Conservation (phyloP, 2,329 filamentous ascomycete species). For the Fusarium abutilonis region DNA sequence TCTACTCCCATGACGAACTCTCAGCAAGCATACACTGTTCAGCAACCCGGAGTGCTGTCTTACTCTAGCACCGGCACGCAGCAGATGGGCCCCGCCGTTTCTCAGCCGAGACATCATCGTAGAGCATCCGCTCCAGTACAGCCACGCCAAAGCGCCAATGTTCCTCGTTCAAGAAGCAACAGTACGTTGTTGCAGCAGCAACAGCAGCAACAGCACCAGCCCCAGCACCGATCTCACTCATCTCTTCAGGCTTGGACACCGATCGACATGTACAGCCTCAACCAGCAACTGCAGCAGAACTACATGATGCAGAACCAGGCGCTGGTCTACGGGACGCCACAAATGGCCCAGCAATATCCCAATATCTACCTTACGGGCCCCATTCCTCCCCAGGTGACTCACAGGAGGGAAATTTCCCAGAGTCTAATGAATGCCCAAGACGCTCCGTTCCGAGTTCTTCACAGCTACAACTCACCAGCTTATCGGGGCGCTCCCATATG, state of each 20-base stretch:
- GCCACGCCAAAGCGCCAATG: slow-evolving; percentile 5
- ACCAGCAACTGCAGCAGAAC: slow-evolving; percentile 36
- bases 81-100: slow-evolving; percentile 5
- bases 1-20: slow-evolving; percentile 8
- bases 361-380: slow-evolving; percentile 32
- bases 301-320: slow-evolving; percentile 37
- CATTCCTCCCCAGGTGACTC: slow-evolving; percentile 10
- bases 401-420: slow-evolving; percentile 31
- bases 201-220: slow-evolving; percentile 23
- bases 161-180: slow-evolving; percentile 28
- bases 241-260: slow-evolving; percentile 34
- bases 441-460: slow-evolving; percentile 62
- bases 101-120: slow-evolving; percentile 35
- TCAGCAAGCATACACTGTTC: slow-evolving; percentile 16
- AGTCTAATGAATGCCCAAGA: slow-evolving; percentile 34
- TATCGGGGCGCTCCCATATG: slow-evolving; percentile 66
- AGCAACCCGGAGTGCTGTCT: slow-evolving; percentile 26
- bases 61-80: slow-evolving; percentile 36
- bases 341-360: slow-evolving; percentile 36
- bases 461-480: slow-evolving; percentile 68
- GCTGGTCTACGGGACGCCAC: slow-evolving; percentile 31
- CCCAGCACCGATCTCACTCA: slow-evolving; percentile 13
- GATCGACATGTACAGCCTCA: slow-evolving; percentile 34
- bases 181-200: slow-evolving; percentile 23
- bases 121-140: slow-evolving; percentile 36